Conservation (phyloP, 2,329 filamentous ascomycete species). For the Aspergillus sp. region DNA sequence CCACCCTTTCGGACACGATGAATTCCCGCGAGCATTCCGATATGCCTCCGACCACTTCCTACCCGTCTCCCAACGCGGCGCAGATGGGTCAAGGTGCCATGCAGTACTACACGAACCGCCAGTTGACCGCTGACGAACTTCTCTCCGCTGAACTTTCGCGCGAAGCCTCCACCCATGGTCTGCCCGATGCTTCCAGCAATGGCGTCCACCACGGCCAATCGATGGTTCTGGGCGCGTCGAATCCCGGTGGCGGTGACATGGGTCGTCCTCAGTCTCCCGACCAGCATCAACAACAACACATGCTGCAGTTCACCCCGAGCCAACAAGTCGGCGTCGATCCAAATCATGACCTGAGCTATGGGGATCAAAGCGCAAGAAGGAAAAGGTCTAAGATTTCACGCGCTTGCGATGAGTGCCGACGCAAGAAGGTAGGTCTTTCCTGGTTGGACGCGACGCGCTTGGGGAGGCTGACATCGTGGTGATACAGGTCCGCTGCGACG, state of each 20-base stretch:
- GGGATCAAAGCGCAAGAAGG: conserved; percentile 63
- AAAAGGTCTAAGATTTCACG: conserved; percentile 85
- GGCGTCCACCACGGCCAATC: conserved; percentile 40
- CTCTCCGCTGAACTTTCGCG: conserved; percentile 48
- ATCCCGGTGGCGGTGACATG: conserved; percentile 33
- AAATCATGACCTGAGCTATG: conserved; percentile 49
- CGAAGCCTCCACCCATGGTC: conserved; percentile 43
- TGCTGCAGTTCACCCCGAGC: conserved; percentile 42
- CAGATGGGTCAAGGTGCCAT: conserved; percentile 44
- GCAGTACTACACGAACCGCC: conserved; percentile 43
- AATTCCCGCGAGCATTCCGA: conserved; percentile 43
- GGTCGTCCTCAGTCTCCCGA: conserved; percentile 37
- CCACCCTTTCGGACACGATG: conserved; percentile 25
- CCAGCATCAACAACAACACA: conserved; percentile 39
- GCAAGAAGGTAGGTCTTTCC: conserved; percentile 63
- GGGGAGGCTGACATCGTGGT: conserved; percentile 1
- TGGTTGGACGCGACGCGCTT: conserved; percentile 13
- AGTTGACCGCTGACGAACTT: conserved; percentile 47
- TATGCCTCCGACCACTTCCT: conserved; percentile 43
- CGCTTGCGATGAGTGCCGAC: conserved; percentile 83
- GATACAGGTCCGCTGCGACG: conserved; percentile 74
- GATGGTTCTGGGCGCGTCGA: conserved; percentile 39
- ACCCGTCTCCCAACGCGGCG: conserved; percentile 43
- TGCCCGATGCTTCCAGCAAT: conserved; percentile 39
- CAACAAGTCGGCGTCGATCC: conserved; percentile 45